Evolutionary conservation across 768 basidiomycete species (phyloP).

Genomic region (Suillus fuscotomentosus): DNA sequence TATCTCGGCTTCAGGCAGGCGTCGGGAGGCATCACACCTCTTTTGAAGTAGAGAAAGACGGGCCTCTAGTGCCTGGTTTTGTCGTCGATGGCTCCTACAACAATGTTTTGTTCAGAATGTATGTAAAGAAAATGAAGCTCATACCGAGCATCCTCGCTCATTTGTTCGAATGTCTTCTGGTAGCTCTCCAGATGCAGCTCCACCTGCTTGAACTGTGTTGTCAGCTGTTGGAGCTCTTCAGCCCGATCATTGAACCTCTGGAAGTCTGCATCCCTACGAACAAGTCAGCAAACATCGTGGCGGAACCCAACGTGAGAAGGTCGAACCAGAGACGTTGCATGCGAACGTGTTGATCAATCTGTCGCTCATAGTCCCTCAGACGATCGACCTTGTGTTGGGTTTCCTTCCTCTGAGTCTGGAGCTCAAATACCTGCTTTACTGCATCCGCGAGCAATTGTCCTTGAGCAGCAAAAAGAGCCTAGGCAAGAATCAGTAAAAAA

Average conservation of each 20-base stretch:
- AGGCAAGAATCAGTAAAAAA: slow-evolving; percentile 1
- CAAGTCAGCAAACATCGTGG: slow-evolving; percentile 9
- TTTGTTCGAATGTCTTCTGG: slow-evolving; percentile 47
- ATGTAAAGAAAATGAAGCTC: slow-evolving; percentile 10
- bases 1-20: slow-evolving; percentile 40
- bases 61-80: slow-evolving; percentile 62
- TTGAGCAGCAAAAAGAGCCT: slow-evolving; percentile 73
- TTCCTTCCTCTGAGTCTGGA: slow-evolving; percentile 76
- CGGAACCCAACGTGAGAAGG: neutral
- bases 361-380: slow-evolving; percentile 81
- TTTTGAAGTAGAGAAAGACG: slow-evolving; percentile 47
- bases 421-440: slow-evolving; percentile 60
- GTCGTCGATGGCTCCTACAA: slow-evolving; percentile 52
- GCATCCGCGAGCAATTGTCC: slow-evolving; percentile 68
- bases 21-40: slow-evolving; percentile 36
- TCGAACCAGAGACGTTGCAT: slow-evolving; percentile 76
- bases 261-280: slow-evolving; percentile 70
- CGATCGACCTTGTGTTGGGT: slow-evolving; percentile 79
- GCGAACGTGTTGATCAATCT: slow-evolving; percentile 78
- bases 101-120: slow-evolving; percentile 1
- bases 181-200: slow-evolving; percentile 60
- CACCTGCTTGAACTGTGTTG: slow-evolving; percentile 63
- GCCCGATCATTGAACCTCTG: slow-evolving; percentile 64
- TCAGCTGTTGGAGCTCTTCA: slow-evolving; percentile 55
- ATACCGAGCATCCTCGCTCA: slow-evolving; percentile 63